Evolutionary conservation across 1,139 yeast genomes (phyloP).

Genomic region (Taiozyma sp.): DNA sequence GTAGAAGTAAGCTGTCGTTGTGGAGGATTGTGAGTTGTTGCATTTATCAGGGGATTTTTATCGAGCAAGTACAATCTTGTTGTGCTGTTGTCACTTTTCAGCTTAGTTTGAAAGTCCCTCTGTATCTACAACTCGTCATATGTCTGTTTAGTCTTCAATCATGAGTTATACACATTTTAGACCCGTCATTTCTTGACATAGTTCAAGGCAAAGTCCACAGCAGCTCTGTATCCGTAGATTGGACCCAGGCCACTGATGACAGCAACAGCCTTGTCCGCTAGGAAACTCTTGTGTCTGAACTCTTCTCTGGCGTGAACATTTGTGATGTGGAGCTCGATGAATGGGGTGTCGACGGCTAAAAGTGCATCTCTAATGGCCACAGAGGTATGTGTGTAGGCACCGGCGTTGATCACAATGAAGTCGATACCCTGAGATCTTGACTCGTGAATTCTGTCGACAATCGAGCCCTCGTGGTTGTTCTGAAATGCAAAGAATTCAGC

Average conservation of each 20-base stretch:
- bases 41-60: no score
- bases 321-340: conserved; percentile 43
- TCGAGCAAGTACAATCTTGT: no score
- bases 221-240: conserved; percentile 43
- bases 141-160: not conserved
- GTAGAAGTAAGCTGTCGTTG: not conserved
- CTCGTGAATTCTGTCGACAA: conserved; percentile 41
- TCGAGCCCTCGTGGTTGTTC: conserved; percentile 42
- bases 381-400: conserved; percentile 47
- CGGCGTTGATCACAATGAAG: conserved; percentile 41
- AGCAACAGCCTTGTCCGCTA: conserved; percentile 44
- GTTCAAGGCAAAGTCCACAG: conserved; percentile 39
- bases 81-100: no score
- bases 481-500: conserved; percentile 27
- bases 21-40: not conserved
- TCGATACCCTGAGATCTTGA: conserved; percentile 33
- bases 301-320: conserved; percentile 46
- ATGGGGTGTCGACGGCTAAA: conserved; percentile 42
- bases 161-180: not conserved
- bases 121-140: not conserved
- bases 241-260: conserved; percentile 42
- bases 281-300: conserved; percentile 43
- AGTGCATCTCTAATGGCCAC: conserved; percentile 46
- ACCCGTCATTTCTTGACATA: conserved; percentile 22
- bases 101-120: not conserved